Base-by-base conservation (phyloP, 306 rosid genomes). In the Cucurbita maxima region DNA sequence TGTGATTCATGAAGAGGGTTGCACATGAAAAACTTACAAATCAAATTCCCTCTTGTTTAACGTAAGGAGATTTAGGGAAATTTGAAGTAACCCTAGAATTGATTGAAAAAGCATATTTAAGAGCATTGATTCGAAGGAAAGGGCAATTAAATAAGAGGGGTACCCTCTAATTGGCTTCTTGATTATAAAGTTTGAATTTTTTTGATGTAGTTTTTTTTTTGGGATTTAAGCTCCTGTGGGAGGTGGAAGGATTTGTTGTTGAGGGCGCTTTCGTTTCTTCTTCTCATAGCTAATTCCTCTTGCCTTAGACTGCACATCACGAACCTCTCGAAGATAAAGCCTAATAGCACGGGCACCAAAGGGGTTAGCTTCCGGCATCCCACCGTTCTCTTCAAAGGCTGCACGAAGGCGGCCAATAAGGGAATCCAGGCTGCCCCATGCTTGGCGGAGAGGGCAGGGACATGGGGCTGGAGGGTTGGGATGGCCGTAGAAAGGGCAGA, bases 391-490 rank as follows among this genome's bases (percentile, higher is more conserved):
- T 66, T 95, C 99, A 19, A 89, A 95, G n/a, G 99, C 99, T 0
- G 99, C 99, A 1, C 99, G 80, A 4, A 95, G 86, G 16, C 99
- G 91, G 0, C 99, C 99, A 64, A 95, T 91, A 43, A 95, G 96
- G 1, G 99, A 97, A 14, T 95, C 99, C 10, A 95, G 96, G 77
- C 99, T 95, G 0, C 99, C 99, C 99, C 99, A 95, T 0, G 99
- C 99, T 75, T 95, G 99, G 12, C 96, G 74, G 3, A 95, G 91
- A 4, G 99, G 99, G 58, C 97, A 95, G 37, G 96, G 97, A 68
- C 99, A 95, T 19, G 99, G 97, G 0, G 97, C 99, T 1, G 99
- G 99, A 0, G 99, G 99, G 75, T 87, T 89, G 0, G 96, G 97
- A 37, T 95, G 99, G 1, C 99, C 99, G 41, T 85, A 95, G 34